Percentiles rank a stretch among this genome's conserved stretches.
Evolutionary conservation across 768 basidiomycete species (phyloP).

Genomic region (Leucogyrophana mollusca): DNA sequence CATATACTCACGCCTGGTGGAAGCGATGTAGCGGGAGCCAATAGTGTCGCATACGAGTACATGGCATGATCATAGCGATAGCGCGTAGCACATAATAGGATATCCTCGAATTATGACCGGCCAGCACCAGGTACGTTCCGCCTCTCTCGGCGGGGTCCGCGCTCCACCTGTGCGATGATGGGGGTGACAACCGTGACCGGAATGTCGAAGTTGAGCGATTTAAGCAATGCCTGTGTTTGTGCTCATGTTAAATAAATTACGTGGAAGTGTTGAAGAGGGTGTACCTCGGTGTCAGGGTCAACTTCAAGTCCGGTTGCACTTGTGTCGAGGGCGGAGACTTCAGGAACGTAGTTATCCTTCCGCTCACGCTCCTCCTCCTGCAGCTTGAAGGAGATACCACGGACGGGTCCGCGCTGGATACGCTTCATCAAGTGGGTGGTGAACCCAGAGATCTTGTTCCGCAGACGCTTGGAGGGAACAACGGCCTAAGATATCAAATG

Average conservation of each 20-base stretch:
- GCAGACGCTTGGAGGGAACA: constrained; percentile 97
- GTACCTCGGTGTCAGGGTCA: constrained; percentile 91
- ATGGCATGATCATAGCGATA: constrained; percentile 10
- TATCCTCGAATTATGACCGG: constrained; percentile 31
- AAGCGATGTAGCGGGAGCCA: neutral
- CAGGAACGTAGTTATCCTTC: constrained; percentile 99
- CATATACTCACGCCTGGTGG: neutral
- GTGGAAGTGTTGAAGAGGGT: constrained; percentile 25
- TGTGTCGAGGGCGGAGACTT: constrained; percentile 93
- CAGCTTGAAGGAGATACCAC: constrained; percentile 99
- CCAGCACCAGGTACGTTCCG: constrained; percentile 82
- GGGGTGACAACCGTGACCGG: constrained; percentile 67
- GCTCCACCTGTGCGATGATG: constrained; percentile 65
- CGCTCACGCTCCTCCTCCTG: constrained; percentile 99
- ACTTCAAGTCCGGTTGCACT: constrained; percentile 74
- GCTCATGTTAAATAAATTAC: constrained; percentile 2
- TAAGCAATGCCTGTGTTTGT: constrained; percentile 71
- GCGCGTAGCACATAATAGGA: constrained; percentile 4
- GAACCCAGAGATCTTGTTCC: constrained; percentile 99
- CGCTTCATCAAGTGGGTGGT: constrained; percentile 99
- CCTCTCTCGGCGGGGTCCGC: constrained; percentile 70
- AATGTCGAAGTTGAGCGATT: constrained; percentile 93
- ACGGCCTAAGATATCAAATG: constrained; percentile 53
- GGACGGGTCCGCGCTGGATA: constrained; percentile 96
- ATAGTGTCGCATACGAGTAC: constrained; percentile 9